phyloP scores from a whole-genome alignment of 768 basidiomycete genomes.

The Mycena epipterygia region DNA sequence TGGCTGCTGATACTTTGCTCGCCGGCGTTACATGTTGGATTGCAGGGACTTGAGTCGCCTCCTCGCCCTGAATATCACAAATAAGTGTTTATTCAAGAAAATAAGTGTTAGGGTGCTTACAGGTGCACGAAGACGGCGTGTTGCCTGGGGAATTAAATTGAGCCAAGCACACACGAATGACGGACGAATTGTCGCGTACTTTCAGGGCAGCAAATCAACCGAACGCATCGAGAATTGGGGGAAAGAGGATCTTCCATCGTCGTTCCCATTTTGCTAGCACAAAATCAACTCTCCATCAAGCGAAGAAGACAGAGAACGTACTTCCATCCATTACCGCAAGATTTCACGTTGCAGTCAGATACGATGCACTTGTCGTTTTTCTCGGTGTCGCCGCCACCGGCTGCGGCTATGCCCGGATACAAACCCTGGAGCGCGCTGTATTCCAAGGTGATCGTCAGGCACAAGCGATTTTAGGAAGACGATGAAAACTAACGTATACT shows the following conservation, averaged over 20 bases:
- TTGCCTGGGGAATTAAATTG: conserved; percentile 4
- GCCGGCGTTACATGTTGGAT: conserved; percentile 8
- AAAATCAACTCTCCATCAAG: neutral
- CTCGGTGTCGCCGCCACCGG: neutral
- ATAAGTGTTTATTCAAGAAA: neutral
- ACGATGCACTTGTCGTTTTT: conserved; percentile 25
- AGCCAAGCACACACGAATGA: neutral
- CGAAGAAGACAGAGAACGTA: neutral
- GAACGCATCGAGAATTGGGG: conserved; percentile 6
- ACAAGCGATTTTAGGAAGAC: conserved; percentile 5
- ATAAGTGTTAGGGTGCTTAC: neutral
- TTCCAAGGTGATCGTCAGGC: neutral
- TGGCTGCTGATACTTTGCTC: conserved; percentile 3
- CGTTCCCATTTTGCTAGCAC: conserved; percentile 1
- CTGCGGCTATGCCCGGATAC: conserved; percentile 24
- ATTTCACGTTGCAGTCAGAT: neutral
- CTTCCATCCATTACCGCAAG: conserved; percentile 16
- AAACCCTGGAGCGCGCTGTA: conserved; percentile 4
- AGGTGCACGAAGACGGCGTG: conserved; percentile 11
- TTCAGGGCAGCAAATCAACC: conserved; percentile 16
- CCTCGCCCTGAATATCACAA: neutral
- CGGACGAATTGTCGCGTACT: neutral
- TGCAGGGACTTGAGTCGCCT: conserved; percentile 9
- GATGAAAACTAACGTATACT: conserved; percentile 4
- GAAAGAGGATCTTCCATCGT: conserved; percentile 14